These are phyloP conservation scores for Suillus ampliporus DNA, from an alignment of 768 basidiomycete genomes.

Conservation along the genomic window DNA sequence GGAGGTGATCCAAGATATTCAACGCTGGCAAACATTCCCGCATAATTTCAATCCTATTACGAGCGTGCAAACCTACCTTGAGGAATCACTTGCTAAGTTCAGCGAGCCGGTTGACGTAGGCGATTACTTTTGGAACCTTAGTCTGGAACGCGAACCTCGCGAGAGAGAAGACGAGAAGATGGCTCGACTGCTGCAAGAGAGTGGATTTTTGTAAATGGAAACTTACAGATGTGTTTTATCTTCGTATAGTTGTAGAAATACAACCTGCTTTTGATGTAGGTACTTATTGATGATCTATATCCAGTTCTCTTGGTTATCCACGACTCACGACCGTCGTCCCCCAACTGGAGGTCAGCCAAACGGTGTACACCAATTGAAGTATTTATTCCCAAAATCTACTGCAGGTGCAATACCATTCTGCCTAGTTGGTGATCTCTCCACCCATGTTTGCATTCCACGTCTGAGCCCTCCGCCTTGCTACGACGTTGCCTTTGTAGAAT, in stretches of 20 bases:
- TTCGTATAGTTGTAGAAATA: background rate
- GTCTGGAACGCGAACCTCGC: slow-evolving; percentile 87
- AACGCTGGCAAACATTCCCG: slow-evolving; percentile 90
- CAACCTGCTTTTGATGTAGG: background rate
- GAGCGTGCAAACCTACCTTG: slow-evolving; percentile 74
- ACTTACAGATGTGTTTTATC: background rate
- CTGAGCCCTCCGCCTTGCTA: slow-evolving; percentile 22
- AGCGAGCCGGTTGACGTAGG: slow-evolving; percentile 70
- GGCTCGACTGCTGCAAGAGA: slow-evolving; percentile 87
- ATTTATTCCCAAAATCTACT: background rate
- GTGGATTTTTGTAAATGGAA: slow-evolving; percentile 71
- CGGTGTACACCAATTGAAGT: background rate
- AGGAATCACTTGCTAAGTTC: slow-evolving; percentile 76
- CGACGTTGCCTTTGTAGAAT: slow-evolving; percentile 21
- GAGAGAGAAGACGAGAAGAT: slow-evolving; percentile 98
- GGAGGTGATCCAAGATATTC: slow-evolving; percentile 97
- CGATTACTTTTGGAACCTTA: slow-evolving; percentile 84
- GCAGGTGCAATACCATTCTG: background rate
- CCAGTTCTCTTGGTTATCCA: background rate
- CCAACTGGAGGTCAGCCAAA: background rate
- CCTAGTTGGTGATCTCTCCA: background rate
- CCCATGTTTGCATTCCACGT: slow-evolving; percentile 20
- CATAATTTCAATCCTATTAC: slow-evolving; percentile 83
- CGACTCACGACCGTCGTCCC: background rate
- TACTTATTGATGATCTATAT: slow-evolving; percentile 2